phyloP scores from a whole-genome alignment of 75 land plant species.

The Cupressus sempervirens region DNA sequence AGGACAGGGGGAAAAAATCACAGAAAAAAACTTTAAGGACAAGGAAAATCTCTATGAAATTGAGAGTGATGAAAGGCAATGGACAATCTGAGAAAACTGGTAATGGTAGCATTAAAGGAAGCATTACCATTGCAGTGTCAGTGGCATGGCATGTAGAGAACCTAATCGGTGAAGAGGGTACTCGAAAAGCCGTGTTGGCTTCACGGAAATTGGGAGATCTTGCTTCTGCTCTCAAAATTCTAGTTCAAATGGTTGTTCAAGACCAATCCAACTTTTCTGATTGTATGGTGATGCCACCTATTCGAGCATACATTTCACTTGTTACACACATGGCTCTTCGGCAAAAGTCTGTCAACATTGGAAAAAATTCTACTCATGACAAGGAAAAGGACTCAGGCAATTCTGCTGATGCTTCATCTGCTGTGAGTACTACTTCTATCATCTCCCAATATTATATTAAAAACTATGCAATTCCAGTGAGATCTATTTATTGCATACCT shows the following conservation, averaged over 20 bases:
- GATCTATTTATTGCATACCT: neutral
- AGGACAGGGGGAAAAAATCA: slow-evolving; percentile 1
- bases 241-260: slow-evolving; percentile 43
- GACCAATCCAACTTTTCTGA: slow-evolving; percentile 27
- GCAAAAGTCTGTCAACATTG: neutral
- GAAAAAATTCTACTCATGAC: neutral
- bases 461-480: neutral
- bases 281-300: slow-evolving; percentile 33
- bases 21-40: slow-evolving; percentile 19
- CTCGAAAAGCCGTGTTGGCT: slow-evolving; percentile 42
- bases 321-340: slow-evolving; percentile 38
- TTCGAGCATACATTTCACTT: slow-evolving; percentile 51
- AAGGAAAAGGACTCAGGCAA: slow-evolving; percentile 8
- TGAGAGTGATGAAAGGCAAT: slow-evolving; percentile 12
- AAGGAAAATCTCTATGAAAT: slow-evolving; percentile 18
- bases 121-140: slow-evolving; percentile 39
- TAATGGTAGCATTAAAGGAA: slow-evolving; percentile 15
- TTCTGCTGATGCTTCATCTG: neutral
- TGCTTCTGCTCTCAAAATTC: slow-evolving; percentile 37
- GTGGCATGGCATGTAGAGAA: slow-evolving; percentile 76
- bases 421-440: slow-evolving; percentile 1
- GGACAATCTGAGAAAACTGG: neutral
- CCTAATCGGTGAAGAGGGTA: slow-evolving; percentile 40
- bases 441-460: neutral
- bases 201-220: slow-evolving; percentile 27